These are phyloP conservation scores for Ophiostoma himal-ulmi DNA, from an alignment of 2,329 filamentous ascomycete genomes.

Conservation along the genomic window DNA sequence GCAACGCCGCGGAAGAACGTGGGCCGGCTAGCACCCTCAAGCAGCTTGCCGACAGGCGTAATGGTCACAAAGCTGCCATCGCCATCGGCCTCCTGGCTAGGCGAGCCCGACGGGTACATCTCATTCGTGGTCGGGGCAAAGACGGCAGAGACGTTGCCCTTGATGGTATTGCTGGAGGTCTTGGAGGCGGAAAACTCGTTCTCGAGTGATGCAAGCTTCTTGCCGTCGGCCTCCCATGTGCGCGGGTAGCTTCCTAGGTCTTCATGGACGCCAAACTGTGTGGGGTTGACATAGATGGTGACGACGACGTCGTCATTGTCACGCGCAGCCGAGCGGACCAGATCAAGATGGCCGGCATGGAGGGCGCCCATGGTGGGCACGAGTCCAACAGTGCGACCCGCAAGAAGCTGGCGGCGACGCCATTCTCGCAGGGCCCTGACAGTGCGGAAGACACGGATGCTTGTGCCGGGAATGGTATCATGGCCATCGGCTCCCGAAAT, in stretches of 20 bases:
- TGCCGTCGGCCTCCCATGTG: constrained; percentile 75
- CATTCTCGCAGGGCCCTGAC: constrained; percentile 64
- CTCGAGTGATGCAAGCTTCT: constrained; percentile 62
- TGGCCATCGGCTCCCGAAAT: constrained; percentile 27
- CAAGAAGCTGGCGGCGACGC: constrained; percentile 58
- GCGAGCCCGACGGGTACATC: constrained; percentile 84
- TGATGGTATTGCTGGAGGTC: background rate
- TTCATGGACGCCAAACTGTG: constrained; percentile 86
- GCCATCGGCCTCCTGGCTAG: constrained; percentile 63
- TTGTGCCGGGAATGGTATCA: constrained; percentile 48
- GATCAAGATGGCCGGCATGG: constrained; percentile 82
- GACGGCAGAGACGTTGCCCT: constrained; percentile 50
- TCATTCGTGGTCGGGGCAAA: constrained; percentile 77
- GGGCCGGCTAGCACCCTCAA: constrained; percentile 80
- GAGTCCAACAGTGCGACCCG: constrained; percentile 70
- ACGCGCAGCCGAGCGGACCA: constrained; percentile 75
- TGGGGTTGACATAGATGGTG: constrained; percentile 92
- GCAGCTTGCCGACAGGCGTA: constrained; percentile 70
- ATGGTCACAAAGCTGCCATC: constrained; percentile 87
- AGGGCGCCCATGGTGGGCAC: constrained; percentile 97
- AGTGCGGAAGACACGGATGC: constrained; percentile 69
- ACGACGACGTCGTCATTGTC: constrained; percentile 86
- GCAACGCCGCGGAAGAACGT: constrained; percentile 97
- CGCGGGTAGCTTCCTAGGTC: constrained; percentile 85
- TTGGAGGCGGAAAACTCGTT: constrained; percentile 39